Evolutionary conservation across 1,284 basidiomycete species (phyloP).

Genomic region (Ceratobasidium sp.): DNA sequence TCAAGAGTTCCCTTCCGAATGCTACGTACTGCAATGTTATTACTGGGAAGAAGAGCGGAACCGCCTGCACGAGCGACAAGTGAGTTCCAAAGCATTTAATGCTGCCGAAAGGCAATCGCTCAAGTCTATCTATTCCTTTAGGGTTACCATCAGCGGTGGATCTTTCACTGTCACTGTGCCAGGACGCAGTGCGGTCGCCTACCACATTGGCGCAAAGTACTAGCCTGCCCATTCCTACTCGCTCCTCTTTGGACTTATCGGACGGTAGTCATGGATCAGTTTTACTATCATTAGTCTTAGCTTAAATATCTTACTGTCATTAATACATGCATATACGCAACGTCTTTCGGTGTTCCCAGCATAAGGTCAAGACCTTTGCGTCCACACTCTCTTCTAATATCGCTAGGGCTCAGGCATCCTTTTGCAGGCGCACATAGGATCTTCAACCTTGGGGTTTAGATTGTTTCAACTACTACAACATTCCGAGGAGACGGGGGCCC

Average conservation of each 20-base stretch:
- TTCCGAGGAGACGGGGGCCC: too few species aligned
- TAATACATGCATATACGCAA: neutral
- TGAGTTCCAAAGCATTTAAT: slow-evolving; percentile 52
- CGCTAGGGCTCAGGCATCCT: too few species aligned
- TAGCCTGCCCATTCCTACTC: neutral
- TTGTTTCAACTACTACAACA: too few species aligned
- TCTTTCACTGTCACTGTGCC: slow-evolving; percentile 64
- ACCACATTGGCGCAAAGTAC: slow-evolving; percentile 62
- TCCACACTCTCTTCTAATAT: neutral
- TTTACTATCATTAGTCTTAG: too few species aligned
- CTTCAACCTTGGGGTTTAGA: too few species aligned
- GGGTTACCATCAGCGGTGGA: slow-evolving; percentile 64
- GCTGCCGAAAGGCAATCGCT: neutral
- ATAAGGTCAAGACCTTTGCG: neutral
- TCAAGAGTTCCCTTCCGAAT: slow-evolving; percentile 65
- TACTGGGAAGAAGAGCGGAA: slow-evolving; percentile 56
- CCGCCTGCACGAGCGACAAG: slow-evolving; percentile 64
- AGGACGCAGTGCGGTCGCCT: slow-evolving; percentile 66
- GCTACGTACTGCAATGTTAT: slow-evolving; percentile 74
- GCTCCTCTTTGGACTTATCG: neutral
- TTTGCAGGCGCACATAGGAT: too few species aligned
- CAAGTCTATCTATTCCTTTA: slow-evolving; percentile 48
- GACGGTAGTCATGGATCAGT: neutral
- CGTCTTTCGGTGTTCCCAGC: neutral
- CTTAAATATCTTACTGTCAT: neutral